A percentile compares a stretch with the other conserved stretches of the same genome.
phyloP scores from a whole-genome alignment of 2,329 filamentous ascomycete species.

The Hymenoscyphus albidus region DNA sequence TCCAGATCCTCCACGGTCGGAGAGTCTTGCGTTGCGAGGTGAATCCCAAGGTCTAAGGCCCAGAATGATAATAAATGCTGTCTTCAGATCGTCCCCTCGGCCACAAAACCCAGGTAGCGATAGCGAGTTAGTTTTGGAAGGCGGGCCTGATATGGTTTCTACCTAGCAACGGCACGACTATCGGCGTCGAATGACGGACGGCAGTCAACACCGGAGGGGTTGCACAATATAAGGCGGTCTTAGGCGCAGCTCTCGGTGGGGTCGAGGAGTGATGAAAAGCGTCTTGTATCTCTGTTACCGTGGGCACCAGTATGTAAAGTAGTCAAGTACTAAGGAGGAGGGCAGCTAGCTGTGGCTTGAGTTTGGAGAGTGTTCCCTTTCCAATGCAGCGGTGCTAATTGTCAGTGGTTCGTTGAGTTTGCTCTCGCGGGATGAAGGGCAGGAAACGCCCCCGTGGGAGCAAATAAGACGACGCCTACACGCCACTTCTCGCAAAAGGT shows the following conservation, averaged over 20 bases:
- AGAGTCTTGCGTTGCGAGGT: not conserved
- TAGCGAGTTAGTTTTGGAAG: not conserved
- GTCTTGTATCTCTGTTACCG: slow-evolving; percentile 21
- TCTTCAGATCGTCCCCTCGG: slow-evolving; percentile 2
- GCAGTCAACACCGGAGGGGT: slow-evolving; percentile 20
- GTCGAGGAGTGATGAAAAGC: slow-evolving; percentile 16
- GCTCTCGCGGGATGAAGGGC: slow-evolving; percentile 26
- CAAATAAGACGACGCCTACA: slow-evolving; percentile 29
- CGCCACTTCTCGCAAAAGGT: slow-evolving; percentile 29
- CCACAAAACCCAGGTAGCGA: slow-evolving; percentile 17
- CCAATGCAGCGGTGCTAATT: slow-evolving; percentile 26
- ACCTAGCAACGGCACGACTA: slow-evolving; percentile 24
- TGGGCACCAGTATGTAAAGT: slow-evolving; percentile 22
- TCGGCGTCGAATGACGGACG: slow-evolving; percentile 24
- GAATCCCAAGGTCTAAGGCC: not conserved
- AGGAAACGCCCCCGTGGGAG: slow-evolving; percentile 18
- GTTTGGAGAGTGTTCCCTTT: slow-evolving; percentile 19
- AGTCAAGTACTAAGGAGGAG: slow-evolving; percentile 22
- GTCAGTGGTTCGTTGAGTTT: slow-evolving; percentile 26
- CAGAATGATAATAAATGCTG: slow-evolving; percentile 2
- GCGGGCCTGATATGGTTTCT: slow-evolving; percentile 23
- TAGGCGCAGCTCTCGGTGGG: slow-evolving; percentile 17
- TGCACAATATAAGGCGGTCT: slow-evolving; percentile 21
- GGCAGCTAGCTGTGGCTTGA: slow-evolving; percentile 29
- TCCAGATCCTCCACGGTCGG: not conserved